phyloP scores from a whole-genome alignment of 2,329 filamentous ascomycete species.

The Talaromyces piceae region DNA sequence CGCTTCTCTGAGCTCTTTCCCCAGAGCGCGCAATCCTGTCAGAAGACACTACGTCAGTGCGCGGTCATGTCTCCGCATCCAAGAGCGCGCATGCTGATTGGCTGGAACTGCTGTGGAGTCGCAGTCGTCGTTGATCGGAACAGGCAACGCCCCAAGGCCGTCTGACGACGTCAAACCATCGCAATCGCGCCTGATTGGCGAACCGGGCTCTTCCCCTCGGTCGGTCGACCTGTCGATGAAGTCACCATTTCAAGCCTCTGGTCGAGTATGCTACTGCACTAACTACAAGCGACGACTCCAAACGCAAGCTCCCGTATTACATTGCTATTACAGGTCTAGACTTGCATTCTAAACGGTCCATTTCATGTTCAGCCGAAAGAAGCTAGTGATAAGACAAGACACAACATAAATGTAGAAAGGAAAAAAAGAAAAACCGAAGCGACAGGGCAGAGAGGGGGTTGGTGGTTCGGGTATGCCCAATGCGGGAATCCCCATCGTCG shows the following conservation, averaged over 20 bases:
- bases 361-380: not conserved
- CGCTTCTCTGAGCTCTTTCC: no score
- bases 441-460: not conserved
- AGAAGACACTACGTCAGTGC: not conserved
- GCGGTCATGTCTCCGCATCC: not conserved
- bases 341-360: not conserved
- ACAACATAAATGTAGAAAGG: not conserved
- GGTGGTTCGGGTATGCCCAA: slow-evolving; percentile 2
- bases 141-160: not conserved
- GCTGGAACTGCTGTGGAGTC: not conserved
- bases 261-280: no score
- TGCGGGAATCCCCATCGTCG: not conserved
- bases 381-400: no score
- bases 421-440: not conserved
- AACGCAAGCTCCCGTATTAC: not conserved
- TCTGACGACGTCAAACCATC: no score
- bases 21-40: no score
- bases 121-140: not conserved
- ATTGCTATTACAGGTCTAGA: no score
- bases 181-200: no score
- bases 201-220: no score
- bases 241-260: not conserved
- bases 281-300: not conserved
- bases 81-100: not conserved
- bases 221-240: not conserved